Base-by-base conservation (phyloP, 305 asterid species). In the Rubia occidens region DNA sequence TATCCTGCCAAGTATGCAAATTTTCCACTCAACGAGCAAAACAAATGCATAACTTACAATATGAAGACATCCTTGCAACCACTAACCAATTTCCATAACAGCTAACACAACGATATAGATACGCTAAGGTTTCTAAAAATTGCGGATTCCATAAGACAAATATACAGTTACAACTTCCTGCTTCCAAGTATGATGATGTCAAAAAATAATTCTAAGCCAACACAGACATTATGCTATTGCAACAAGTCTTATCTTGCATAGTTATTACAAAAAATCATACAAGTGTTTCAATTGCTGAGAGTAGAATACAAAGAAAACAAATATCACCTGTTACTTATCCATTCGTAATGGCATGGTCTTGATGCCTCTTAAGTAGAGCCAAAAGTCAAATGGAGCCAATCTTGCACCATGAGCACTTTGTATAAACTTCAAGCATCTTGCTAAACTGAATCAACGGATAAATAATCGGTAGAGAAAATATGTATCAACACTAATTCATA, bases 251-350 rank as follows among this genome's bases (percentile, higher is more conserved):
- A 24, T 24, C 26, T 24, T 24, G 26, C 26, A 24, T 24, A 24
- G 26, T 24, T 24, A 24, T 59, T 35, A 64, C 20, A 14, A 64
- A 18, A 24, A 24, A 24, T 24, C 11, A 18, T 35, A 17, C 3
- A 8, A 24, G 32, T 64, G 32, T 17, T 39, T 40, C 45, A 64
- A 8, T n/a, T 5, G 13, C 2, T 10, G 9, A 43, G 15, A 42
- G 10, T 9, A 68, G 20, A 24, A 24, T 24, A 24, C 39, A 53
- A 55, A 66, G 71, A 51, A 55, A 32, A 32, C 60, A 54, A 42
- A 26, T 10, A 51, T 59, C 32, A 88, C 96, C 95, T 93, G 95
- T 75, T 90, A 96, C 87, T 88, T 93, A 80, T 88, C 96, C 58
- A 90, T 89, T 54, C 96, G 90, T 65, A 85, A 77, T 10, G 85